phyloP scores from a whole-genome alignment of 2,329 filamentous ascomycete species.

The Fusarium nurragi region DNA sequence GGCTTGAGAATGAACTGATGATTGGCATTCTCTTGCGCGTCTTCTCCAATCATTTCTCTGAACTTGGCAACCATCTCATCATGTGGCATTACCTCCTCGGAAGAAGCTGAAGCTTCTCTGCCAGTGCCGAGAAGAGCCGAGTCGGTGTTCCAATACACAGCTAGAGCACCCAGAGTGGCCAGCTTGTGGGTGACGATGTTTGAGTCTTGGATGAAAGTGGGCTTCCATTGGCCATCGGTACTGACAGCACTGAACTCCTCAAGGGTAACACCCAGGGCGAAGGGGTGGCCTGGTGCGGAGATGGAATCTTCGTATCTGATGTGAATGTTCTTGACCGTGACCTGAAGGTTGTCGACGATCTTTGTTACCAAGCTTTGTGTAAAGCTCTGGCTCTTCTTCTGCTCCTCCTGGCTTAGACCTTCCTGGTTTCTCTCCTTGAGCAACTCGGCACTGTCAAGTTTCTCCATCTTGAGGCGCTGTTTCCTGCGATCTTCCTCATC shows the following conservation, averaged over 20 bases:
- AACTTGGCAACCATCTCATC: conserved; percentile 81
- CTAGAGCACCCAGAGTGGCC: conserved; percentile 86
- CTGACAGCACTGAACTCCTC: conserved; percentile 97
- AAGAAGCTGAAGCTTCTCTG: conserved; percentile 65
- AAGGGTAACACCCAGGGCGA: conserved; percentile 89
- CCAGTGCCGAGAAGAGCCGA: conserved; percentile 83
- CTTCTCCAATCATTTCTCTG: conserved; percentile 79
- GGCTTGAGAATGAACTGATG: conserved; percentile 97
- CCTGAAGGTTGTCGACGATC: conserved; percentile 97
- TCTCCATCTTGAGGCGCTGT: conserved; percentile 98
- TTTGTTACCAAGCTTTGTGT: conserved; percentile 94
- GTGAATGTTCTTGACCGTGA: conserved; percentile 98
- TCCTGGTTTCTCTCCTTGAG: conserved; percentile 92
- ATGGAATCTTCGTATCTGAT: conserved; percentile 98
- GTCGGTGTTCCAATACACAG: conserved; percentile 99
- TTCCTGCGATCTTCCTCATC: conserved; percentile 89
- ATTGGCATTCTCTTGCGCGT: conserved; percentile 64
- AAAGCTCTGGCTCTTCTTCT: conserved; percentile 98
- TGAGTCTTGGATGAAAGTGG: conserved; percentile 93
- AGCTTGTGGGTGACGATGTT: conserved; percentile 89
- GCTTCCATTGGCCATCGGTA: conserved; percentile 93
- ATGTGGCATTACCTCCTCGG: conserved; percentile 71
- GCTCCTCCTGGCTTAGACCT: conserved; percentile 92
- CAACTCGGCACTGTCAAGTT: conserved; percentile 94
- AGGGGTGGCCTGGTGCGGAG: conserved; percentile 92